These are phyloP conservation scores for Leishmania guyanensis DNA, from an alignment of 208 protist species.

Conservation along the genomic window DNA sequence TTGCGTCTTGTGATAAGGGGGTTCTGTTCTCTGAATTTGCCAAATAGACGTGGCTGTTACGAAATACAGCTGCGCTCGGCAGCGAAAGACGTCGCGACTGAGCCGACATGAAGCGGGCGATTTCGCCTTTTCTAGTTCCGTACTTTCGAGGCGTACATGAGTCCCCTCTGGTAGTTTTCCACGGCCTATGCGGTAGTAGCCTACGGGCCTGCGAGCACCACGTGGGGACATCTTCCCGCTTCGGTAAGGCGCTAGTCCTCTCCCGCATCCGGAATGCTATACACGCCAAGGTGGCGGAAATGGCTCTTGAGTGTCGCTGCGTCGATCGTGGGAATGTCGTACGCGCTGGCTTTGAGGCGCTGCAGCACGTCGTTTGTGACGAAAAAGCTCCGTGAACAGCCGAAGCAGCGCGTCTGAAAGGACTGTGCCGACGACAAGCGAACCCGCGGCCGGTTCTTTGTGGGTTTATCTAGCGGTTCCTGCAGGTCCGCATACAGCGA, in stretches of 20 bases:
- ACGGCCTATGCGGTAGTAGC: background rate
- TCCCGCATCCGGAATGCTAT: too few species aligned
- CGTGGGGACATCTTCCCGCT: background rate
- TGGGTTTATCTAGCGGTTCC: too few species aligned
- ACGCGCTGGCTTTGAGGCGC: slow-evolving; percentile 16
- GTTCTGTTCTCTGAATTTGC: background rate
- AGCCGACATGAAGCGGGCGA: background rate
- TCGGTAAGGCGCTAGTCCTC: background rate
- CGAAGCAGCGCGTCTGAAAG: background rate
- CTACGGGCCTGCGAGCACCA: background rate
- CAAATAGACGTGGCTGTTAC: background rate
- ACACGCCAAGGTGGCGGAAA: slow-evolving; percentile 1
- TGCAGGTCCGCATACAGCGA: too few species aligned
- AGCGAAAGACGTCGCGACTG: background rate
- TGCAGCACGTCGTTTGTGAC: slow-evolving; percentile 13
- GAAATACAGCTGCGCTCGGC: background rate
- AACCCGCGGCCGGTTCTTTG: too few species aligned
- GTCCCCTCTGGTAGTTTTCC: background rate
- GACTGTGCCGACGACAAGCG: accelerated
- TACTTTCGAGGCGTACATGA: background rate
- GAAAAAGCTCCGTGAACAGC: background rate
- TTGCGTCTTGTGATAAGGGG: background rate
- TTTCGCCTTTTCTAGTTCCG: background rate
- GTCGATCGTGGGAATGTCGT: slow-evolving; percentile 15
- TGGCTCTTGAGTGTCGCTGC: background rate